Conservation (phyloP, 2,329 filamentous ascomycete genomes). For the Phaeoacremonium minimum region DNA sequence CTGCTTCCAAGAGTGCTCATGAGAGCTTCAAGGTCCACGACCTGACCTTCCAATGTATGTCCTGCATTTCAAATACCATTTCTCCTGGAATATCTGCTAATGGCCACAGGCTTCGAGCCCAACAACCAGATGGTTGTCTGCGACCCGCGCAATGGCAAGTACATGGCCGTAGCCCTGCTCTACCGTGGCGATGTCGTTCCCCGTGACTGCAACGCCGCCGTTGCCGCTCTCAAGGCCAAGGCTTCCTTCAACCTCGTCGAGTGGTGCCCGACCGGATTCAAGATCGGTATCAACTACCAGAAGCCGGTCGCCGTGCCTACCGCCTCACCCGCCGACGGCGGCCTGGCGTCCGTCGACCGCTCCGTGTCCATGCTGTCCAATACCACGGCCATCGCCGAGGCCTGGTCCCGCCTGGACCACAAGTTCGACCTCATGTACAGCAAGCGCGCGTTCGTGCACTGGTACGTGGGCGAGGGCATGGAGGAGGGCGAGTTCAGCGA, state of each 20-base stretch:
- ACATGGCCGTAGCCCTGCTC: slow-evolving; percentile 70
- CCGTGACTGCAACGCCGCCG: slow-evolving; percentile 64
- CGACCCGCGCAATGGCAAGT: slow-evolving; percentile 70
- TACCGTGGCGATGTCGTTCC: slow-evolving; percentile 70
- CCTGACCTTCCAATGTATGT: slow-evolving; percentile 68
- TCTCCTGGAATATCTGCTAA: slow-evolving; percentile 20
- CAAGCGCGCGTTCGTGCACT: slow-evolving; percentile 73
- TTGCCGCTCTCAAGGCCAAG: slow-evolving; percentile 66
- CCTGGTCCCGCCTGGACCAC: slow-evolving; percentile 68
- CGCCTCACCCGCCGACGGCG: slow-evolving; percentile 47
- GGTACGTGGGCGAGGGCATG: slow-evolving; percentile 87
- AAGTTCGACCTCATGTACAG: slow-evolving; percentile 78
- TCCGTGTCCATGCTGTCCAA: slow-evolving; percentile 70
- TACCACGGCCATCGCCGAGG: slow-evolving; percentile 70
- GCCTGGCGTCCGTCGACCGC: slow-evolving; percentile 58
- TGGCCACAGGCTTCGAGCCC: slow-evolving; percentile 60
- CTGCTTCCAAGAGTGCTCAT: slow-evolving; percentile 71
- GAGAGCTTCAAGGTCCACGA: slow-evolving; percentile 86
- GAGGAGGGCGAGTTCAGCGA: slow-evolving; percentile 89
- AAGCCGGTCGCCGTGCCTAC: slow-evolving; percentile 57
- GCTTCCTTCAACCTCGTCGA: slow-evolving; percentile 69
- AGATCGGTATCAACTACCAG: slow-evolving; percentile 73
- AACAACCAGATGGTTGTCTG: slow-evolving; percentile 79
- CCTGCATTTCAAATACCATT: too few relatives aligned
- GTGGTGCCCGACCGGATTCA: slow-evolving; percentile 74